A percentile compares a stretch with the other conserved stretches of the same genome.
phyloP scores from a whole-genome alignment of 345 rosid genomes.

The Anacardium occidentale region DNA sequence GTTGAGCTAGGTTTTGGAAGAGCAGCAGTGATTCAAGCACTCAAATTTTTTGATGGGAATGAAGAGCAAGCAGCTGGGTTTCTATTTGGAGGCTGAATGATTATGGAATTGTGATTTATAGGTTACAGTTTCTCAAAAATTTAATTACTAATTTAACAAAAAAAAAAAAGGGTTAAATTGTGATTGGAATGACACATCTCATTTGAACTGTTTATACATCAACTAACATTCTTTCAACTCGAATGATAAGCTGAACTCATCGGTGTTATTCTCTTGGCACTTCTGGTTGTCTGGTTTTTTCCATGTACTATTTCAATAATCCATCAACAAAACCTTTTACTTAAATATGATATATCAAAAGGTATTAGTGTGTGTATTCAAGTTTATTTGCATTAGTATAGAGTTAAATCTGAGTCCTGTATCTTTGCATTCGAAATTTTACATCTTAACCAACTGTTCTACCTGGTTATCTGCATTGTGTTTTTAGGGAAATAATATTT shows the following conservation, averaged over 20 bases:
- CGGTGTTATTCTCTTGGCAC: not conserved
- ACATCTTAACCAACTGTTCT: too few relatives aligned
- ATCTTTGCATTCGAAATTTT: too few relatives aligned
- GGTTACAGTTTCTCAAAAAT: constrained; percentile 2
- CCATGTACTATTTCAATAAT: too few relatives aligned
- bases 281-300: too few relatives aligned
- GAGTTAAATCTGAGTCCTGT: too few relatives aligned
- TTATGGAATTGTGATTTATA: not conserved
- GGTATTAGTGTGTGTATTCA: too few relatives aligned
- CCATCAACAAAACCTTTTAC: too few relatives aligned
- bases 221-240: constrained; percentile 2
- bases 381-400: too few relatives aligned
- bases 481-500: too few relatives aligned
- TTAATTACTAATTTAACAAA: not conserved
- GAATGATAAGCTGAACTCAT: constrained; percentile 12
- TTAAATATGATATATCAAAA: too few relatives aligned
- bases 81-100: constrained; percentile 76
- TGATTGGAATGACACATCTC: not conserved
- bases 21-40: constrained; percentile 79
- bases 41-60: constrained; percentile 72
- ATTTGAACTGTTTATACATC: not conserved
- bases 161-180: not conserved
- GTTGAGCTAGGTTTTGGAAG: constrained; percentile 84
- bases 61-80: constrained; percentile 98
- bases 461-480: too few relatives aligned